These are phyloP conservation scores for Globisporangium yorkense DNA, from an alignment of 352 stramenopile genomes.

Conservation along the genomic window DNA sequence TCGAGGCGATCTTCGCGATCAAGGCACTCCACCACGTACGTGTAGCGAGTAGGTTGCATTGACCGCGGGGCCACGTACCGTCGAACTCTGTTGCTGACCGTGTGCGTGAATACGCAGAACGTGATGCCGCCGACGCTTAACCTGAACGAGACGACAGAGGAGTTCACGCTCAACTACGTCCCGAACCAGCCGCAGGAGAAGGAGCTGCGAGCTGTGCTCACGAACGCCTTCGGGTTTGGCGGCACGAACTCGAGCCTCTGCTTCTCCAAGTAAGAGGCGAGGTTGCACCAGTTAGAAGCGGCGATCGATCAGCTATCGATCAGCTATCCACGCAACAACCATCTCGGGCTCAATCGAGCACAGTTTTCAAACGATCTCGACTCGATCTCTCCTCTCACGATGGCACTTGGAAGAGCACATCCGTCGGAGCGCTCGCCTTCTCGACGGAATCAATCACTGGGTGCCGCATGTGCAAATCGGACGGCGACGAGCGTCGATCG, in stretches of 20 bases:
- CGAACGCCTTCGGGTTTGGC: constrained; percentile 98
- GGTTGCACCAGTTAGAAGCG: neutral
- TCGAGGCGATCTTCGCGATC: constrained; percentile 95
- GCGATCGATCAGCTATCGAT: neutral
- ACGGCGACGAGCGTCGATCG: neutral
- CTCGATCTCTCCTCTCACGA: constrained; percentile 10
- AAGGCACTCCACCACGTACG: constrained; percentile 87
- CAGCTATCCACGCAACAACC: neutral
- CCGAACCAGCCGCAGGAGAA: constrained; percentile 60
- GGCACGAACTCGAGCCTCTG: constrained; percentile 92
- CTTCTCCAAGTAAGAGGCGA: constrained; percentile 53
- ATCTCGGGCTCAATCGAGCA: neutral
- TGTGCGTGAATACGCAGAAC: constrained; percentile 28
- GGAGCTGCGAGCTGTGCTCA: constrained; percentile 76
- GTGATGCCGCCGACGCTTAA: constrained; percentile 94
- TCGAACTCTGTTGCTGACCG: neutral
- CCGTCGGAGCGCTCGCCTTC: constrained; percentile 11
- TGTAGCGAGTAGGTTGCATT: constrained; percentile 1
- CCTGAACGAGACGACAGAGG: constrained; percentile 64
- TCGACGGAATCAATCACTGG: constrained; percentile 16
- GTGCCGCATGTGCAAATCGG: constrained; percentile 14
- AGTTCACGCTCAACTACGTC: constrained; percentile 87
- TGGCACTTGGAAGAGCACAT: constrained; percentile 24
- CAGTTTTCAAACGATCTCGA: neutral
- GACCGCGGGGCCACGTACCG: neutral